A percentile compares a stretch with the other conserved stretches of the same genome.
These are phyloP conservation scores for Boletales sp. DNA, from an alignment of 768 basidiomycete species.

Conservation along the genomic window DNA sequence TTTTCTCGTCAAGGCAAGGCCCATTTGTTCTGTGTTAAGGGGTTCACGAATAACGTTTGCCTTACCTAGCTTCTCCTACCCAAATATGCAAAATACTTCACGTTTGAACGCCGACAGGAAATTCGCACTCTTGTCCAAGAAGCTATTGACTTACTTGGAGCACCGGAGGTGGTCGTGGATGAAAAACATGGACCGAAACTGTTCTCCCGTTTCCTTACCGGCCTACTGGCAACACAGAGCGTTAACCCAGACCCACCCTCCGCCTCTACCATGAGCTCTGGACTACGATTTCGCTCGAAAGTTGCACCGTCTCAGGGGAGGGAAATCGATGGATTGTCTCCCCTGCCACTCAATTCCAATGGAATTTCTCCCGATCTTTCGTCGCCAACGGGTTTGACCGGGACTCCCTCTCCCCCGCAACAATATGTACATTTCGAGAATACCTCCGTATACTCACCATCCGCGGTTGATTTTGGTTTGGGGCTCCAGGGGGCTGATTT, in stretches of 20 bases:
- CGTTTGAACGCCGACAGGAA: constrained; percentile 53
- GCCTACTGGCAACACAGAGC: constrained; percentile 61
- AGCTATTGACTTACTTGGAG: constrained; percentile 63
- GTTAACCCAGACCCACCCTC: constrained; percentile 22
- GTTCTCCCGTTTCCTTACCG: constrained; percentile 75
- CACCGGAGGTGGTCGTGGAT: constrained; percentile 72
- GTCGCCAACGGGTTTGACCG: constrained; percentile 30
- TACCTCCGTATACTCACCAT: constrained; percentile 16
- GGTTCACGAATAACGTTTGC: not conserved
- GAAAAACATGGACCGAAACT: constrained; percentile 78
- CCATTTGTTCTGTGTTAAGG: not conserved
- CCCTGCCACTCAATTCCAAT: constrained; percentile 4
- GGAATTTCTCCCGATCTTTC: constrained; percentile 15
- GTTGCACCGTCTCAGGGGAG: constrained; percentile 7
- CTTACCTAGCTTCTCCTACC: constrained; percentile 67
- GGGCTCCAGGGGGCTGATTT: constrained; percentile 33
- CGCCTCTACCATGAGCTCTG: constrained; percentile 11
- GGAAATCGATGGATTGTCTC: not conserved
- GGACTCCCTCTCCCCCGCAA: constrained; percentile 38
- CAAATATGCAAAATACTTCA: constrained; percentile 61
- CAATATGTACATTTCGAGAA: constrained; percentile 38
- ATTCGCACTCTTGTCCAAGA: constrained; percentile 63
- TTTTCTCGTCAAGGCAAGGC: constrained; percentile 71
- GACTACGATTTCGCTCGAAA: constrained; percentile 14
- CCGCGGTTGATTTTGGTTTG: constrained; percentile 1